Base-by-base conservation (phyloP, 495 filamentous ascomycete species). In the Penicillium samsonianum region DNA sequence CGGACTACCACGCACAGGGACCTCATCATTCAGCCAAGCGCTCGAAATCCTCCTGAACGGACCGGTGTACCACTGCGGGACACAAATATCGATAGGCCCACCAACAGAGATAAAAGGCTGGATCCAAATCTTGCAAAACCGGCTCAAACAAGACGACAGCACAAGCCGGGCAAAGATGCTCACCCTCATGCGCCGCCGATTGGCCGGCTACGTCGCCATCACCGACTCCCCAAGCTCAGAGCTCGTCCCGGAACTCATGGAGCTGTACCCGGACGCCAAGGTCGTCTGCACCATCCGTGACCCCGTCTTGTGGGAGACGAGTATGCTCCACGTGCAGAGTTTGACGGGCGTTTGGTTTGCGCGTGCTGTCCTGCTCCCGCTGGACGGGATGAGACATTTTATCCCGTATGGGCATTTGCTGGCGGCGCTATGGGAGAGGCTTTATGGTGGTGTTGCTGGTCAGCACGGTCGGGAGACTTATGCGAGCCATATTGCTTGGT, bases 1-100 rank as follows among this genome's bases (percentile, higher is more conserved):
- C 5, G 78, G 78, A 9, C 73, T 73, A 33, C 74, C 78, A 14
- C 72, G 78, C 42, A 80, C 78, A 4, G 79, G 77, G 26, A 80
- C 78, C 3, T 67, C 78, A 6, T 79, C 77, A 23, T 77, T 78
- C 66, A 72, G 71, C 45, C 47, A 70, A 10, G 78, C 76, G 16
- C 52, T 82, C 16, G 62, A 62, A 43, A 73, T 73, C 38, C 67
- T 82, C 23, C 71, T 81, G 14, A 63, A 75, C 25, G 69, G 56
- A n/a, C 60, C 60, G 28, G 48, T 54, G 28, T 62, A 62, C 45
- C 60, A 62, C 31, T 58, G 56, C 35, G 60, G 60, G n/a, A 59
- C 60, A 2, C 60, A 62, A 52, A 59, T 59, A 23, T 59, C 60
- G 28, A 49, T 31, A n/a, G 60, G 60, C 11, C 45, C 51, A 45